Evolutionary conservation across 192 early-diverging fungal genomes (phyloP).

Genomic region (Podila minutissima): DNA sequence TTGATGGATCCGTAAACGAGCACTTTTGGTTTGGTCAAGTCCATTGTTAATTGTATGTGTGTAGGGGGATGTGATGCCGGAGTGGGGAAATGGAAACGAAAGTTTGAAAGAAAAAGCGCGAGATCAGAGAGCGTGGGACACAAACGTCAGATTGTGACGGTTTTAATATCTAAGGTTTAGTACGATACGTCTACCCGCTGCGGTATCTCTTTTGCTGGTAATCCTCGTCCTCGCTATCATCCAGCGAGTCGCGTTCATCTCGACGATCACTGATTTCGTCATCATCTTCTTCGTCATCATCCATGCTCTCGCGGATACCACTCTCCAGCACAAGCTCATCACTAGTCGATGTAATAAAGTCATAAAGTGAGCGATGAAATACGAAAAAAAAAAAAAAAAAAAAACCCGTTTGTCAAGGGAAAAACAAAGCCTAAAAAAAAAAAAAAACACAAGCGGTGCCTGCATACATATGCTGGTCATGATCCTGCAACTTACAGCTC

Average conservation of each 20-base stretch:
- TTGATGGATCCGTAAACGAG: conserved; percentile 82
- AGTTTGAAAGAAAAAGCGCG: too few species aligned
- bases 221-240: neutral
- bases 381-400: too few species aligned
- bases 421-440: too few species aligned
- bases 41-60: neutral
- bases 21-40: conserved; percentile 46
- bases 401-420: neutral
- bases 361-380: neutral
- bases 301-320: conserved; percentile 51
- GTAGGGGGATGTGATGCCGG: neutral
- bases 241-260: neutral
- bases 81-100: neutral
- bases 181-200: too few species aligned
- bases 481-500: conserved; percentile 27
- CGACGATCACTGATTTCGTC: neutral
- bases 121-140: too few species aligned
- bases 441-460: too few species aligned
- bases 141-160: too few species aligned
- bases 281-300: conserved; percentile 30
- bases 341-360: conserved; percentile 25
- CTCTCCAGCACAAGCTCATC: conserved; percentile 61
- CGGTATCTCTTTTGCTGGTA: neutral
- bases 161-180: neutral
- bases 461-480: neutral